Percentiles rank a stretch among this genome's conserved stretches.
These are phyloP conservation scores for Globisporangium recalcitrans DNA, from an alignment of 352 stramenopile species.

Conservation along the genomic window DNA sequence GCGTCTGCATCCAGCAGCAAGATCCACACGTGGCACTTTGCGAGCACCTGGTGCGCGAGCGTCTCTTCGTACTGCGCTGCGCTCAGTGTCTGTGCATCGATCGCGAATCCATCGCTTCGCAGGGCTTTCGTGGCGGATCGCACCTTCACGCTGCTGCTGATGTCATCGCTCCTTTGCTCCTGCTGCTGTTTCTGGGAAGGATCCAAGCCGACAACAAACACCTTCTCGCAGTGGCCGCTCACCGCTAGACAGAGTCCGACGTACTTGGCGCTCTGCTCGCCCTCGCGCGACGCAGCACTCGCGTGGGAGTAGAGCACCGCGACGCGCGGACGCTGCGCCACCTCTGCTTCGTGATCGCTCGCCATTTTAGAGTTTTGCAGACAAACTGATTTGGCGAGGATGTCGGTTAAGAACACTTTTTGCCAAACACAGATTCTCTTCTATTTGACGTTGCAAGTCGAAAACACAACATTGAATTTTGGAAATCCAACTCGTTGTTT, in stretches of 20 bases:
- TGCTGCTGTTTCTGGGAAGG: neutral
- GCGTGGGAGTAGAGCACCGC: slow-evolving; percentile 51
- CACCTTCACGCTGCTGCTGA: neutral
- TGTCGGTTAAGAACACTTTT: neutral
- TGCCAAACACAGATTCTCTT: too few species aligned
- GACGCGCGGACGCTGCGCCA: slow-evolving; percentile 27
- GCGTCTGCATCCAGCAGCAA: slow-evolving; percentile 47
- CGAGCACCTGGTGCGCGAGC: slow-evolving; percentile 28
- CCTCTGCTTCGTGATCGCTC: neutral
- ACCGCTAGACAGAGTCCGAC: slow-evolving; percentile 47
- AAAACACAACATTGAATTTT: too few species aligned
- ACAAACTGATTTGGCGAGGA: neutral
- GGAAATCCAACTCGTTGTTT: slow-evolving; percentile 12
- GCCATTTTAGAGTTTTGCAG: neutral
- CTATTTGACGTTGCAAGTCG: too few species aligned
- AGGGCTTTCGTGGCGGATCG: slow-evolving; percentile 18
- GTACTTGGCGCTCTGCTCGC: slow-evolving; percentile 56
- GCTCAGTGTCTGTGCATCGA: slow-evolving; percentile 26
- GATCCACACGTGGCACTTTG: slow-evolving; percentile 56
- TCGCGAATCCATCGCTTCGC: slow-evolving; percentile 43
- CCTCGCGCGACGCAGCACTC: slow-evolving; percentile 46
- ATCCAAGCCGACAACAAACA: slow-evolving; percentile 33
- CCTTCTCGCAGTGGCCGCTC: slow-evolving; percentile 43
- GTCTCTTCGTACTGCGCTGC: slow-evolving; percentile 36
- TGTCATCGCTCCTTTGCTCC: neutral